phyloP scores from a whole-genome alignment of 495 filamentous ascomycete genomes.

The Annulohypoxylon nitens region DNA sequence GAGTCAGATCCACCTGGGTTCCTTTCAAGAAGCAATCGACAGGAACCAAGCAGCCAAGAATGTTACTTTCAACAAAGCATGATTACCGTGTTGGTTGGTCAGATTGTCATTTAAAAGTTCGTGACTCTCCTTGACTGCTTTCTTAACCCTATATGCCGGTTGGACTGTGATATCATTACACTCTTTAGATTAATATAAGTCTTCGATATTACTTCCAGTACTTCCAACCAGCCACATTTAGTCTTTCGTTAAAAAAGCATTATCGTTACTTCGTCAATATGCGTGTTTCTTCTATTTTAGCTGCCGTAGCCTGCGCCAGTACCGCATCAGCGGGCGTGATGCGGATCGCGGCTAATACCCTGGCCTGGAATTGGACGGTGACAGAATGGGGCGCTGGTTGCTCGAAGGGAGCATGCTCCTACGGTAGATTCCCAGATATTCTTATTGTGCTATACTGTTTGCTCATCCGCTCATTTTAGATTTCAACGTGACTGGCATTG shows the following conservation, averaged over 20 bases:
- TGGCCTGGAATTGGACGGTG: slow-evolving; percentile 45
- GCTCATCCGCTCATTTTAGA: slow-evolving; percentile 35
- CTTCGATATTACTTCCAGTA: slow-evolving; percentile 2
- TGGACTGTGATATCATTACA: slow-evolving; percentile 11
- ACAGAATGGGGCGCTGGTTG: slow-evolving; percentile 52
- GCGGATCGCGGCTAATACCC: slow-evolving; percentile 33
- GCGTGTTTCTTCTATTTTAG: slow-evolving; percentile 45
- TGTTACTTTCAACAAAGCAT: slow-evolving; percentile 30
- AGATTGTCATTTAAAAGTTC: slow-evolving; percentile 29
- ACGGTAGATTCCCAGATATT: slow-evolving; percentile 34
- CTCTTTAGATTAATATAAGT: slow-evolving; percentile 19
- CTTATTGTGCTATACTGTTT: background rate
- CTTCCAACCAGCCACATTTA: slow-evolving; percentile 13
- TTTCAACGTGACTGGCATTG: slow-evolving; percentile 47
- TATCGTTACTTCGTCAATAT: slow-evolving; percentile 32
- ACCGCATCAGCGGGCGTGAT: slow-evolving; percentile 41
- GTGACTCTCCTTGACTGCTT: slow-evolving; percentile 2
- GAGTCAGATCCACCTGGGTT: slow-evolving; percentile 25
- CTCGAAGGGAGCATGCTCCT: slow-evolving; percentile 29
- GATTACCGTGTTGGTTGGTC: slow-evolving; percentile 3
- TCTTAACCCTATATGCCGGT: background rate
- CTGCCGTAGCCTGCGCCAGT: slow-evolving; percentile 36
- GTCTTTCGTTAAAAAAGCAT: slow-evolving; percentile 4
- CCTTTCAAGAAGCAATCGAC: slow-evolving; percentile 40
- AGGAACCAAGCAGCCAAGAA: slow-evolving; percentile 38